A percentile compares a stretch with the other conserved stretches of the same genome.
Evolutionary conservation across 495 filamentous ascomycete species (phyloP).

Genomic region (Penicillium fimorum): DNA sequence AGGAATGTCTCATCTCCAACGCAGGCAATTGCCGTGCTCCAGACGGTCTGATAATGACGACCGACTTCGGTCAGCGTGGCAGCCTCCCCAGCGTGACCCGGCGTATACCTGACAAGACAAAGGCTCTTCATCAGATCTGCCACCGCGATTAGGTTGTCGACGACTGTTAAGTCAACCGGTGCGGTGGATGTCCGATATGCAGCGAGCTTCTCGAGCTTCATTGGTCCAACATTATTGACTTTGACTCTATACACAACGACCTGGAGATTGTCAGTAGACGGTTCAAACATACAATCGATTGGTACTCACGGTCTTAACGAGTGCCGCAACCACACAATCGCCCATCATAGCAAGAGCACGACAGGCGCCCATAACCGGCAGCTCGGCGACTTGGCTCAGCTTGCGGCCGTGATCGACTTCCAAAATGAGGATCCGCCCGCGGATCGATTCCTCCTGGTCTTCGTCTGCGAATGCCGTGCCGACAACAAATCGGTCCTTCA

Average conservation of each 20-base stretch:
- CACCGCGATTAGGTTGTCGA: constrained; percentile 69
- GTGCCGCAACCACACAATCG: constrained; percentile 77
- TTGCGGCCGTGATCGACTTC: constrained; percentile 72
- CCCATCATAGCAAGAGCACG: constrained; percentile 70
- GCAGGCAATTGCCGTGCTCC: constrained; percentile 73
- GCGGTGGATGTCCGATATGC: constrained; percentile 80
- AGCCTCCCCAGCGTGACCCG: constrained; percentile 40
- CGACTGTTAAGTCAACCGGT: constrained; percentile 77
- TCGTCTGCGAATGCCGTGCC: constrained; percentile 79
- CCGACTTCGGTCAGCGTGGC: constrained; percentile 67
- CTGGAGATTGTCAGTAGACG: constrained; percentile 25
- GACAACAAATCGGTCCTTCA: constrained; percentile 76
- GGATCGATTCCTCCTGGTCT: constrained; percentile 43
- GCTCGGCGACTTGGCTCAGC: constrained; percentile 63
- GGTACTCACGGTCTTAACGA: constrained; percentile 76
- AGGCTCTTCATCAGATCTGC: constrained; percentile 94
- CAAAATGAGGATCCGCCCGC: constrained; percentile 80
- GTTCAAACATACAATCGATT: background rate
- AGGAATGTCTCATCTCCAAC: constrained; percentile 75
- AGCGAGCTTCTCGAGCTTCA: constrained; percentile 61
- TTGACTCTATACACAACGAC: constrained; percentile 59
- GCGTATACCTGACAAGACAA: constrained; percentile 66
- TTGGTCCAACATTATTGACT: constrained; percentile 43
- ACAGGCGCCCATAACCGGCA: constrained; percentile 71
- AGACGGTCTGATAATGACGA: constrained; percentile 75